phyloP scores from a whole-genome alignment of 129 eudicot genomes.

The Cynara cardunculus region DNA sequence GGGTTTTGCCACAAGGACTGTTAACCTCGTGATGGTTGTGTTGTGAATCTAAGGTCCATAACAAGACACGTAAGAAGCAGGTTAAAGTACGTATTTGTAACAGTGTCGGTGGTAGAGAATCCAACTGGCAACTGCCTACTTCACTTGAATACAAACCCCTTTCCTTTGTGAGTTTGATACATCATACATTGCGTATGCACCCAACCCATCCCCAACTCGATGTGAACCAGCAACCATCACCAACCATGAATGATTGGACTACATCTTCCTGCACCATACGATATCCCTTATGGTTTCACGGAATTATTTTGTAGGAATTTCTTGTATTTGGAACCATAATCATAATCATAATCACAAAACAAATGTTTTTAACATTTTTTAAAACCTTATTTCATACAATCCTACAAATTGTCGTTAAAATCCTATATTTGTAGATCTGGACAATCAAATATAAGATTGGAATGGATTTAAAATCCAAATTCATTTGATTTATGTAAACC shows the following conservation, averaged over 20 bases:
- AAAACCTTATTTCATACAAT: too few relatives aligned
- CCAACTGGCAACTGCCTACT: neutral
- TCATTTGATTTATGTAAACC: too few relatives aligned
- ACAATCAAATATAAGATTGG: too few relatives aligned
- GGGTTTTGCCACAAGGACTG: neutral
- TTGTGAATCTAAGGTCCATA: neutral
- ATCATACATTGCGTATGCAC: neutral
- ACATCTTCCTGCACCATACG: neutral
- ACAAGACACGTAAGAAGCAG: conserved; percentile 9
- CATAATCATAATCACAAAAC: too few relatives aligned
- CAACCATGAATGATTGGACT: conserved; percentile 10
- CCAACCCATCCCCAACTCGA: neutral
- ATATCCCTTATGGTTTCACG: too few relatives aligned
- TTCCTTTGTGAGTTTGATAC: neutral
- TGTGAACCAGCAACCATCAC: neutral
- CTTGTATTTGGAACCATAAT: too few relatives aligned
- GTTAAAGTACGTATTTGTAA: neutral
- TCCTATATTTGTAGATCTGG: too few relatives aligned
- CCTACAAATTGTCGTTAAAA: too few relatives aligned
- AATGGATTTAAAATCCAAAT: too few relatives aligned
- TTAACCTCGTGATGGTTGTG: neutral
- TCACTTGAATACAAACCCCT: neutral
- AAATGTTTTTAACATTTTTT: too few relatives aligned
- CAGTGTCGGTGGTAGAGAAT: conserved; percentile 21
- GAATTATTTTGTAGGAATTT: too few relatives aligned